Evolutionary conservation across 208 protist genomes (phyloP), one percentile per base, ranked within the genome.

Genomic region (Blastocrithidia nonstop): DNA sequence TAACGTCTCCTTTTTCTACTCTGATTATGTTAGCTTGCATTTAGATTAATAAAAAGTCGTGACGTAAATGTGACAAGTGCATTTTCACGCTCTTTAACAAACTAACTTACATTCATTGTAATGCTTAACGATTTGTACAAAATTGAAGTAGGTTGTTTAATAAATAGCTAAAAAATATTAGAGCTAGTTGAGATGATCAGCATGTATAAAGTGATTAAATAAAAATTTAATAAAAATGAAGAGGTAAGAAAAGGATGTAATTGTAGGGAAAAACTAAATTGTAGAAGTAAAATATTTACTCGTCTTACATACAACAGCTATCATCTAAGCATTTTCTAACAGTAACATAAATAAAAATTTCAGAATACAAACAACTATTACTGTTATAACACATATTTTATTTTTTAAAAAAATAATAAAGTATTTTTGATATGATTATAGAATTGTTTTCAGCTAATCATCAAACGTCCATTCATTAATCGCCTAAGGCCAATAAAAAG

Each of bases 401-500:
- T n/a, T n/a, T n/a, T n/a, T n/a, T n/a, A n/a, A n/a, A n/a, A n/a
- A n/a, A n/a, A n/a, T n/a, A n/a, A n/a, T n/a, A n/a, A n/a, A n/a
- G n/a, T n/a, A n/a, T n/a, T n/a, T n/a, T n/a, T n/a, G n/a, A n/a
- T n/a, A n/a, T n/a, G n/a, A n/a, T n/a, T n/a, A n/a, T n/a, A n/a
- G n/a, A n/a, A n/a, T n/a, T n/a, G n/a, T n/a, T n/a, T n/a, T n/a
- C n/a, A n/a, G n/a, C n/a, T n/a, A n/a, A n/a, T n/a, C n/a, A n/a
- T n/a, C n/a, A n/a, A n/a, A n/a, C n/a, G n/a, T n/a, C n/a, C 27
- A 58, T 43, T 66, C 51, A 7, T 17, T 13, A 2, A 29, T 43
- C 1, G 50, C 60, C 13, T 68, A 52, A 2, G 51, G 54, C 66
- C 65, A 77, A 50, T 70, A 71, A n/a, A 65, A 23, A 8, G 54